Conservation (phyloP, 2,329 filamentous ascomycete species). For the Tolypocladium inflatum region DNA sequence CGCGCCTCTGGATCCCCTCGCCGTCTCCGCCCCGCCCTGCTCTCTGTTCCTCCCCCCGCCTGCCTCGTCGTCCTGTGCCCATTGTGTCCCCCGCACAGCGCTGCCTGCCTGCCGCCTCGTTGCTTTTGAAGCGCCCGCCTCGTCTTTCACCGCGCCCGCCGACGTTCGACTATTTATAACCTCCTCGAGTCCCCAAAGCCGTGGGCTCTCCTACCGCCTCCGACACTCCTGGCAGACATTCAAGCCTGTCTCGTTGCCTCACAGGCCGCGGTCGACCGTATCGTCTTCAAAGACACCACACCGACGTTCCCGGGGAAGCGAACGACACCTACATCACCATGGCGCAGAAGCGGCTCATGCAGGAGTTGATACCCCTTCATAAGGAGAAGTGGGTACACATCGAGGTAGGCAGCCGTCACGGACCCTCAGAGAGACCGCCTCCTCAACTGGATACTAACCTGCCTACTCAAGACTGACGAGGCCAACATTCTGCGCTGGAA, state of each 20-base stretch:
- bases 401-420: slow-evolving; percentile 44
- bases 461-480: slow-evolving; percentile 51
- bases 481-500: slow-evolving; percentile 84
- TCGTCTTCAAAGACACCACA: not conserved
- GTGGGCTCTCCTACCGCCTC: not conserved
- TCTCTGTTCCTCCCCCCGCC: not conserved
- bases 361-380: slow-evolving; percentile 70
- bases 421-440: not conserved
- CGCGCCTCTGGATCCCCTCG: not conserved
- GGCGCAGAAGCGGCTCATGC: slow-evolving; percentile 72
- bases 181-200: not conserved
- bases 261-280: no score
- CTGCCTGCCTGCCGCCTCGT: not conserved
- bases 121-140: not conserved
- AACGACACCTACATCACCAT: slow-evolving; percentile 16
- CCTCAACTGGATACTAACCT: slow-evolving; percentile 1
- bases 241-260: not conserved
- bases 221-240: not conserved
- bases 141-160: not conserved
- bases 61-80: not conserved
- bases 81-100: not conserved
- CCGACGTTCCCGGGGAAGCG: not conserved
- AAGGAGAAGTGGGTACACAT: slow-evolving; percentile 95
- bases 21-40: not conserved
- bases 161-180: not conserved